These are phyloP conservation scores for Raffaelea albimanens DNA, from an alignment of 2,329 filamentous ascomycete genomes.

Conservation along the genomic window DNA sequence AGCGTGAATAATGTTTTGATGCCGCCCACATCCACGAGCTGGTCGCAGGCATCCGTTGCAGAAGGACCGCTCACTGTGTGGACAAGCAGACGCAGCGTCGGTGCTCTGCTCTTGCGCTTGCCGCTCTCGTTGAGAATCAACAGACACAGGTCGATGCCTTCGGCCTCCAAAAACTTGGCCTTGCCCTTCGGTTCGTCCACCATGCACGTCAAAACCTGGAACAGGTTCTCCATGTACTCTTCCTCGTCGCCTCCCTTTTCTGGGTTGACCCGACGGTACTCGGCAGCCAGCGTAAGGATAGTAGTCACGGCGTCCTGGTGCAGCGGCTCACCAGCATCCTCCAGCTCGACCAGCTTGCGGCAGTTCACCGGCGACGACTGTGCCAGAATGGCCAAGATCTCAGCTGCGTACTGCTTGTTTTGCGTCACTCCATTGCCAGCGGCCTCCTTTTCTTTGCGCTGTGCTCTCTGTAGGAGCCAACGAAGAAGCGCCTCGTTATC, in stretches of 20 bases:
- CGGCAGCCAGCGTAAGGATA: constrained; percentile 72
- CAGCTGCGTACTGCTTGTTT: constrained; percentile 92
- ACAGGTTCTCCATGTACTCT: constrained; percentile 90
- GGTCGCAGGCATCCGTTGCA: constrained; percentile 43
- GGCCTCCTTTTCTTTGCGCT: constrained; percentile 44
- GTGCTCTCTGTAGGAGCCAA: constrained; percentile 71
- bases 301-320: constrained; percentile 62
- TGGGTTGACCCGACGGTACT: constrained; percentile 80
- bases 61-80: constrained; percentile 57
- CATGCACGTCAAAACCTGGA: constrained; percentile 75
- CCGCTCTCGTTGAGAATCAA: constrained; percentile 80
- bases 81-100: constrained; percentile 70
- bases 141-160: constrained; percentile 82
- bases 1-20: constrained; percentile 77
- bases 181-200: constrained; percentile 67
- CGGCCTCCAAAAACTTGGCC: constrained; percentile 72
- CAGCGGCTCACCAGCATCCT: no score
- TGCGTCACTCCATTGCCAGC: constrained; percentile 49
- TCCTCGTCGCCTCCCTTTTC: constrained; percentile 80
- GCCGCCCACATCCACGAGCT: constrained; percentile 72
- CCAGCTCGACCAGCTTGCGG: constrained; percentile 41
- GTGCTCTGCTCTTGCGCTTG: constrained; percentile 52
- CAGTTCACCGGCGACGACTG: constrained; percentile 65
- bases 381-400: constrained; percentile 80
- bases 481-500: constrained; percentile 54